phyloP scores from a whole-genome alignment of 2,329 filamentous ascomycete species.

The Coniochaeta pulveracea region DNA sequence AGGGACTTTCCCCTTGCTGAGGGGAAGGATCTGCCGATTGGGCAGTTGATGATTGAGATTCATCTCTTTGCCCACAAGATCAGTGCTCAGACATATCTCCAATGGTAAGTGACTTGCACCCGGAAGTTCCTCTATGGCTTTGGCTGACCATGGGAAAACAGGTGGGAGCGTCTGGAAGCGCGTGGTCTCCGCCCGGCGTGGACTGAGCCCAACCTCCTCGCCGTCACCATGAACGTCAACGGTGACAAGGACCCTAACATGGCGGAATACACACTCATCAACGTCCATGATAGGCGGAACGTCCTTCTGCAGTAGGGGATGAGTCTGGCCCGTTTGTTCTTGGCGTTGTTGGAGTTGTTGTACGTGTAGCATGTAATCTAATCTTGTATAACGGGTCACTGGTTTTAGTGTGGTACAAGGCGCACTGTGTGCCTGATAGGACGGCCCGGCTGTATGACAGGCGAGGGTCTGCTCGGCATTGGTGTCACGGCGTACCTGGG shows the following conservation, averaged over 20 bases:
- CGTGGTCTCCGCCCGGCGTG: slow-evolving; percentile 13
- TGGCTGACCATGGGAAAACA: background rate
- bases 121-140: background rate
- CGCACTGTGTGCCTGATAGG: no score
- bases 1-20: slow-evolving; percentile 9
- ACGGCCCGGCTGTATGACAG: no score
- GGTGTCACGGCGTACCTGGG: no score
- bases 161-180: slow-evolving; percentile 13
- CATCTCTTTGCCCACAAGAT: slow-evolving; percentile 7
- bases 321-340: no score
- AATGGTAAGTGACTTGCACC: slow-evolving; percentile 8
- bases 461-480: no score
- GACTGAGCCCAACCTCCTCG: slow-evolving; percentile 14
- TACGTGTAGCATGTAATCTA: no score
- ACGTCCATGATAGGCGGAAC: slow-evolving; percentile 11
- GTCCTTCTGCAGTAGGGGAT: slow-evolving; percentile 5
- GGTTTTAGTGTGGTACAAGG: no score
- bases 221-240: slow-evolving; percentile 9
- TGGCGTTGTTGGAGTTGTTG: no score
- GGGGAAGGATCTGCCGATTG: slow-evolving; percentile 10
- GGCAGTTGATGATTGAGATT: slow-evolving; percentile 12
- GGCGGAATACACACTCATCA: slow-evolving; percentile 14
- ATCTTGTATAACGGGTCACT: no score
- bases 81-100: slow-evolving; percentile 8
- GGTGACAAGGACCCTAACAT: slow-evolving; percentile 8